Percentiles rank a stretch among this genome's conserved stretches.
Conservation (phyloP, 2,329 filamentous ascomycete genomes). For the Fusarium mexicanum region DNA sequence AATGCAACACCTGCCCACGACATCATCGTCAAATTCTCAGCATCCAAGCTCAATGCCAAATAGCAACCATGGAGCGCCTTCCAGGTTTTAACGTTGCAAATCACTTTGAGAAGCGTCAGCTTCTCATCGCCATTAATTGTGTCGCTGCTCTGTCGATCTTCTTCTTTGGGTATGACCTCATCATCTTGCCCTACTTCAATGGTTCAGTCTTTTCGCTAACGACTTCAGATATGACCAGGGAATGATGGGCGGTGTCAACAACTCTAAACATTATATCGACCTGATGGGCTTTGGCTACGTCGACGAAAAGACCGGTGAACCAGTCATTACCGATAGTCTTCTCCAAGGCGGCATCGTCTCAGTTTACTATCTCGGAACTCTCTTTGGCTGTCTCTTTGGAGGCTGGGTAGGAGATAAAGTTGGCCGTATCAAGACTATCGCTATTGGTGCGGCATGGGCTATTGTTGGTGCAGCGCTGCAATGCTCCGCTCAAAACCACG, state of each 20-base stretch:
- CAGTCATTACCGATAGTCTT: slow-evolving; percentile 31
- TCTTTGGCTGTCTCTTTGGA: slow-evolving; percentile 32
- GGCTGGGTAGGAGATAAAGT: slow-evolving; percentile 36
- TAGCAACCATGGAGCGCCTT: slow-evolving; percentile 22
- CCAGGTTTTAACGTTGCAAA: slow-evolving; percentile 32
- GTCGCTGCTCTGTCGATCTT: slow-evolving; percentile 39
- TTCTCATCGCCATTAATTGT: slow-evolving; percentile 40
- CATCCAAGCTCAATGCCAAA: neutral
- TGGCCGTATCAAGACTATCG: slow-evolving; percentile 34
- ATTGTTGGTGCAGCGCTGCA: slow-evolving; percentile 25
- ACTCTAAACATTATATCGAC: slow-evolving; percentile 29
- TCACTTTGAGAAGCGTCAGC: slow-evolving; percentile 37
- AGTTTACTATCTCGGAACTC: slow-evolving; percentile 39
- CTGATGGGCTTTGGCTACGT: slow-evolving; percentile 40
- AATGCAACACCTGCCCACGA: slow-evolving; percentile 1
- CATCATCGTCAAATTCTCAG: neutral
- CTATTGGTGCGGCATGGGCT: slow-evolving; percentile 27
- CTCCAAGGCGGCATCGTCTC: slow-evolving; percentile 39
- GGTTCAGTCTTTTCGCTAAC: neutral
- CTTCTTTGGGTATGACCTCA: slow-evolving; percentile 38
- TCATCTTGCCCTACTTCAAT: fast-evolving
- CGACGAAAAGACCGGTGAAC: slow-evolving; percentile 26
- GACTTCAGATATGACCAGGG: slow-evolving; percentile 20
- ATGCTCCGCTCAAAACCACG: slow-evolving; percentile 24
- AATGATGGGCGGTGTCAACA: slow-evolving; percentile 39